Conservation (phyloP, 331 rosid genomes). For the Malus hybrid region DNA sequence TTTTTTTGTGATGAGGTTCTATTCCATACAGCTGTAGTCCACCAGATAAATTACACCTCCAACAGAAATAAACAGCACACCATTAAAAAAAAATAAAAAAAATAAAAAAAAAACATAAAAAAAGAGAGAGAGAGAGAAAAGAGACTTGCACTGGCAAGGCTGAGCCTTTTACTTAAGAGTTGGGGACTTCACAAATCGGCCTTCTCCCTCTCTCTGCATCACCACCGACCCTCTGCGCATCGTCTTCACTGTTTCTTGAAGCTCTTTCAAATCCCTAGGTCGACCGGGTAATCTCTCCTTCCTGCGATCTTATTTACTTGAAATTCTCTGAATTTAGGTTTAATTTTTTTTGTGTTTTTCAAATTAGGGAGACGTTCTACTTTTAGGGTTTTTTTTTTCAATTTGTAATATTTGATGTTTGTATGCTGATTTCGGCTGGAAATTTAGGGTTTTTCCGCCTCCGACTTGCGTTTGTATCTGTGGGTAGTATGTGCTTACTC, state of each 20-base stretch:
- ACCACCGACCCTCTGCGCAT: background rate
- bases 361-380: background rate
- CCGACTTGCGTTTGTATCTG: background rate
- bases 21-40: background rate
- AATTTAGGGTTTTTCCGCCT: background rate
- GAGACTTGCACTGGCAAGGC: background rate
- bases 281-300: background rate
- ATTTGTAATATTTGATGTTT: background rate
- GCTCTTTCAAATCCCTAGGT: background rate
- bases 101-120: background rate
- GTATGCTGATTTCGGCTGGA: background rate
- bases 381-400: background rate
- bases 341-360: background rate
- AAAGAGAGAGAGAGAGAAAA: too few species aligned
- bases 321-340: background rate
- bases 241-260: background rate
- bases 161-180: background rate
- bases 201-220: background rate
- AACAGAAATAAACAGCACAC: background rate
- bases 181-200: background rate
- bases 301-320: background rate
- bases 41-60: background rate
- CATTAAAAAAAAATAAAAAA: background rate
- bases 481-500: background rate
- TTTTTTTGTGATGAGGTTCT: background rate